Evolutionary conservation across 2,329 filamentous ascomycete species (phyloP).

Genomic region (Fusarium sp.): DNA sequence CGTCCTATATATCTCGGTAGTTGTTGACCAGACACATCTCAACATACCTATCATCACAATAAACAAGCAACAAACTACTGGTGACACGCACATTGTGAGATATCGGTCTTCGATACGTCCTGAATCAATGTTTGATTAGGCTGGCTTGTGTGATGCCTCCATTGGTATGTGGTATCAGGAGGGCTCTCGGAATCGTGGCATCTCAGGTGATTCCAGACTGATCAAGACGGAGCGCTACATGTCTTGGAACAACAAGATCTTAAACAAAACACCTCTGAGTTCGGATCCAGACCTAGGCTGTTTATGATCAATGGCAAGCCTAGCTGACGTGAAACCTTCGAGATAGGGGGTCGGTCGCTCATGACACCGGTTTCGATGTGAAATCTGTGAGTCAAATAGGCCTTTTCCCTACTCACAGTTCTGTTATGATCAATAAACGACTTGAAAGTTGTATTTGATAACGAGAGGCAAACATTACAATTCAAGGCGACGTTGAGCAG

Average conservation of each 20-base stretch:
- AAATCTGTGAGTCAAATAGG: too few species aligned
- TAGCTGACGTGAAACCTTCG: too few species aligned
- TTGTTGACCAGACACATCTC: neutral
- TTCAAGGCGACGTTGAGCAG: neutral
- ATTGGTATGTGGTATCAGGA: neutral
- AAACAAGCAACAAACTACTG: neutral
- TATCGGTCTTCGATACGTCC: neutral
- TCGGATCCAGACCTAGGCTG: neutral
- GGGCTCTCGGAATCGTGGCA: neutral
- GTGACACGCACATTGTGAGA: neutral
- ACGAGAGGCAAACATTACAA: rapidly evolving
- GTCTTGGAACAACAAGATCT: neutral
- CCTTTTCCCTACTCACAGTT: neutral
- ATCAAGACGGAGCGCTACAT: neutral
- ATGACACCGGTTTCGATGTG: neutral
- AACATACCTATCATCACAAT: neutral
- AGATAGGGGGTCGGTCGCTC: neutral
- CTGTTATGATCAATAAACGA: neutral
- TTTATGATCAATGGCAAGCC: neutral
- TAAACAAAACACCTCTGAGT: too few species aligned
- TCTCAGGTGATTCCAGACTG: neutral
- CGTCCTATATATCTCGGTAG: neutral
- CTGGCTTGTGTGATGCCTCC: neutral
- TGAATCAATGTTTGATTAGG: neutral
- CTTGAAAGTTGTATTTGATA: neutral